A percentile compares a stretch with the other conserved stretches of the same genome.
Conservation (phyloP, 2,329 filamentous ascomycete species). For the Calonectria fujianensis region DNA sequence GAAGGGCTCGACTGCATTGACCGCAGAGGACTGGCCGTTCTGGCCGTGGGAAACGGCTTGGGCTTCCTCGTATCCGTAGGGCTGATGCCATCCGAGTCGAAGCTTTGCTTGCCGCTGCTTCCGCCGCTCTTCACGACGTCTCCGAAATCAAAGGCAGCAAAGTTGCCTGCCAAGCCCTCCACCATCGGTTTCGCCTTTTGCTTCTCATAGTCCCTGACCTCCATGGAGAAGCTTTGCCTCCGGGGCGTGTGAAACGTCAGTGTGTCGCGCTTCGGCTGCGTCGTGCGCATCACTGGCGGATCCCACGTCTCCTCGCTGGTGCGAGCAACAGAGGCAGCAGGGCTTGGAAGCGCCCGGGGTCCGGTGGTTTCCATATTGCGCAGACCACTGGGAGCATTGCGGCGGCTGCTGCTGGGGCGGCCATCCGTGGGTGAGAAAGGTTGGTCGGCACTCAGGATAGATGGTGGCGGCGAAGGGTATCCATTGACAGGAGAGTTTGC, state of each 20-base stretch:
- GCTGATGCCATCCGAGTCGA: conserved; percentile 46
- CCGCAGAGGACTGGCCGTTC: conserved; percentile 51
- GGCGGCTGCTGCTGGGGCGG: conserved; percentile 46
- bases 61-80: conserved; percentile 49
- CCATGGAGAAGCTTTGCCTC: conserved; percentile 69
- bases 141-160: conserved; percentile 63
- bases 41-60: conserved; percentile 40
- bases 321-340: conserved; percentile 62
- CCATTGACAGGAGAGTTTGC: conserved; percentile 46
- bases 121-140: conserved; percentile 52
- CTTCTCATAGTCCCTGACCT: conserved; percentile 61
- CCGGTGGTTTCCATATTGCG: conserved; percentile 55
- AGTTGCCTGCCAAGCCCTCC: conserved; percentile 62
- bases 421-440: conserved; percentile 50
- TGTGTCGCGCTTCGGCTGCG: conserved; percentile 71
- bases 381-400: conserved; percentile 52
- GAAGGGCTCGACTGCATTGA: conserved; percentile 54
- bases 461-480: conserved; percentile 63
- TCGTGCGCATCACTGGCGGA: conserved; percentile 67
- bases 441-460: conserved; percentile 58
- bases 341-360: conserved; percentile 64
- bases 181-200: conserved; percentile 48
- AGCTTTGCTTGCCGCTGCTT: conserved; percentile 45
- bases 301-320: conserved; percentile 63
- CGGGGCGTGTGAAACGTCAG: conserved; percentile 67